Evolutionary conservation across 768 basidiomycete species (phyloP).

Genomic region (Rhizopogon vinicolor): DNA sequence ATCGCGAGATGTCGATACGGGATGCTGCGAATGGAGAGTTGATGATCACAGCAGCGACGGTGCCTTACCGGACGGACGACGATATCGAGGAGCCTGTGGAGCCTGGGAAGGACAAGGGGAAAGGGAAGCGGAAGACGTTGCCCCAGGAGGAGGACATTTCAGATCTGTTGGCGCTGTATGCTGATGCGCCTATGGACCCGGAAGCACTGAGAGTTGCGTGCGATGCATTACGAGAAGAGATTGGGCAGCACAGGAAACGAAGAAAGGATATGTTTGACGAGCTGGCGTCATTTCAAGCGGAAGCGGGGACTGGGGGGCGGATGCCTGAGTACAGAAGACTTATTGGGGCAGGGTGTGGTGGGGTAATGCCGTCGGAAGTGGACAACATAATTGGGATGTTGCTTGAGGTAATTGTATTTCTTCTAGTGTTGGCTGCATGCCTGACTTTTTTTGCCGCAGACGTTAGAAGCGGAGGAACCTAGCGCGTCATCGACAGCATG

Average conservation of each 20-base stretch:
- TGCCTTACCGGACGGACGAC: constrained; percentile 43
- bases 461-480: constrained; percentile 78
- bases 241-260: constrained; percentile 60
- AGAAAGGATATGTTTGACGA: constrained; percentile 71
- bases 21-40: constrained; percentile 58
- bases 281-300: constrained; percentile 77
- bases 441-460: constrained; percentile 36
- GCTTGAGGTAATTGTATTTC: constrained; percentile 54
- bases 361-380: constrained; percentile 80
- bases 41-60: constrained; percentile 38
- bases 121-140: constrained; percentile 50
- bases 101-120: constrained; percentile 41
- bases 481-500: constrained; percentile 47
- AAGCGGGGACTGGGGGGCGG: constrained; percentile 83
- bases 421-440: not conserved
- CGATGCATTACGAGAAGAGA: constrained; percentile 57
- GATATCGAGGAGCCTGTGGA: constrained; percentile 35
- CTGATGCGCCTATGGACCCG: constrained; percentile 52
- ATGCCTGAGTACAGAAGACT: constrained; percentile 88
- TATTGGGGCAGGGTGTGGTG: constrained; percentile 88
- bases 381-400: constrained; percentile 83
- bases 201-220: constrained; percentile 52
- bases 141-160: constrained; percentile 52
- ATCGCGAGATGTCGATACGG: constrained; percentile 65
- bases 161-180: constrained; percentile 58